phyloP scores from a whole-genome alignment of 2,329 filamentous ascomycete species.

The Penicillium decumbens region DNA sequence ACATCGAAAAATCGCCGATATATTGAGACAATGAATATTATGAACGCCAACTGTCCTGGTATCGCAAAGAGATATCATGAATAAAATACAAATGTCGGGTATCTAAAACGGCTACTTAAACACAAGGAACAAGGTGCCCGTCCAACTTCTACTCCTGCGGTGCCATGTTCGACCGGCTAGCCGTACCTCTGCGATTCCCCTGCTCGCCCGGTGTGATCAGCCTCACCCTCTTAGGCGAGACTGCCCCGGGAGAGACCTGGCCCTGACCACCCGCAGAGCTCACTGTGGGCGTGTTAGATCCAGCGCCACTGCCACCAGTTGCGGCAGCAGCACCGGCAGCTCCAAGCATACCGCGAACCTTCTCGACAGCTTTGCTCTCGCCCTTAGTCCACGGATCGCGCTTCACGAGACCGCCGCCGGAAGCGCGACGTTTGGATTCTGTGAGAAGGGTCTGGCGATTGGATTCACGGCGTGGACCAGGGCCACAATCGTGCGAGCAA shows the following conservation, averaged over 20 bases:
- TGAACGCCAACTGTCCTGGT: background rate
- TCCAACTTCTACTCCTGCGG: constrained; percentile 2
- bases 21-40: background rate
- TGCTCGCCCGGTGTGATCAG: constrained; percentile 44
- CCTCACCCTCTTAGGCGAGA: constrained; percentile 45
- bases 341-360: constrained; percentile 43
- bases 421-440: constrained; percentile 34
- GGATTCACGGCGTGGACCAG: constrained; percentile 44
- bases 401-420: constrained; percentile 37
- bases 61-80: background rate
- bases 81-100: background rate
- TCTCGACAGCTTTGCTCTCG: constrained; percentile 46
- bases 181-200: constrained; percentile 24
- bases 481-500: constrained; percentile 57
- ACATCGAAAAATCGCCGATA: too few species aligned
- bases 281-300: constrained; percentile 15
- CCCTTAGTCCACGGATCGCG: constrained; percentile 43
- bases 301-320: constrained; percentile 24
- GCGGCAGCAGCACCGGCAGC: constrained; percentile 33
- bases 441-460: constrained; percentile 33
- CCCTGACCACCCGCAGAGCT: constrained; percentile 21
- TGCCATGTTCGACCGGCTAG: constrained; percentile 21
- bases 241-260: constrained; percentile 29
- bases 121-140: background rate
- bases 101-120: background rate